Evolutionary conservation across 179 eudicot genomes (phyloP).

Genomic region (Carnegiea gigantea): DNA sequence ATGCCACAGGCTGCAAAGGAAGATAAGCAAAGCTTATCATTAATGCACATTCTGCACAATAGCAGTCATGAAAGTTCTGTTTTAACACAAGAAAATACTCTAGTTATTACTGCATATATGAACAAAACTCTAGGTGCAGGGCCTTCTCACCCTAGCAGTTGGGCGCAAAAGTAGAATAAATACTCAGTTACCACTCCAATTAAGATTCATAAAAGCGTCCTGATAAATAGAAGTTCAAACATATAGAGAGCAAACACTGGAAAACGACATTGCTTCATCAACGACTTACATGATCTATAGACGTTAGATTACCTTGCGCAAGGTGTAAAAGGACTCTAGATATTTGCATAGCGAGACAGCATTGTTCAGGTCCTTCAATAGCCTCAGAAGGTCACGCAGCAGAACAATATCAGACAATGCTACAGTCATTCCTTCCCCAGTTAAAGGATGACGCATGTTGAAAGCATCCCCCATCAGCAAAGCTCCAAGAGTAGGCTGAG

Average conservation of each 20-base stretch:
- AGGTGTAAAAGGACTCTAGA: conserved; percentile 64
- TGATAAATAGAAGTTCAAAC: neutral
- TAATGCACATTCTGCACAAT: neutral
- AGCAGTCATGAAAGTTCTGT: no score
- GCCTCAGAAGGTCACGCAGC: no score
- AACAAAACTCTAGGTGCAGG: neutral
- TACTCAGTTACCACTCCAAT: neutral
- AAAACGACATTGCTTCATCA: neutral
- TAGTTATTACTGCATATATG: neutral
- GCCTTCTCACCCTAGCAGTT: neutral
- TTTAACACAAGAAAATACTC: neutral
- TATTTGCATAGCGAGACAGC: conserved; percentile 39
- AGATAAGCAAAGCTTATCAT: neutral
- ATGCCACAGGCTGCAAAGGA: conserved; percentile 66
- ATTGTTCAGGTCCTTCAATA: no score
- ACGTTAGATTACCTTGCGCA: conserved; percentile 55
- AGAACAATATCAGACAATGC: no score
- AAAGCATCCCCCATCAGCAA: no score
- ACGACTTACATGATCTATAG: neutral
- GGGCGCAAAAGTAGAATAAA: neutral
- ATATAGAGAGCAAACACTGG: neutral
- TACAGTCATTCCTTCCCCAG: no score
- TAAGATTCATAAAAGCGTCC: neutral
- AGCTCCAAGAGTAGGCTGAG: no score
- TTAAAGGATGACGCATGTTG: no score